Evolutionary conservation across 176 grass and related monocot species (phyloP).

Genomic region (Alopecurus myosuroides): DNA sequence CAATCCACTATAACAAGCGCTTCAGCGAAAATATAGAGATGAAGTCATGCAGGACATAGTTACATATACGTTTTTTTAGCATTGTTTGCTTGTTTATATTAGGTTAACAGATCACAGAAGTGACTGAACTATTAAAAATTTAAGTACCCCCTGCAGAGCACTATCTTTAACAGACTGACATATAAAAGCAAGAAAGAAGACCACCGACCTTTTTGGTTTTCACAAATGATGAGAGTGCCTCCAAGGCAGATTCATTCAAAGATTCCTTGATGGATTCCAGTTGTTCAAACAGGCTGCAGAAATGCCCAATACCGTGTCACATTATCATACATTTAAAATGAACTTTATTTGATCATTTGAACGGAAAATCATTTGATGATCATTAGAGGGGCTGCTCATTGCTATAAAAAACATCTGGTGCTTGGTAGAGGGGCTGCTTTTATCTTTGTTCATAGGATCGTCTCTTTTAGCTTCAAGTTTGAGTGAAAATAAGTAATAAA

Average conservation of each 20-base stretch:
- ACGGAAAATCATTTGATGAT: neutral
- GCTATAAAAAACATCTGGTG: neutral
- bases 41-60: neutral
- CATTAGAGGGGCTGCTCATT: neutral
- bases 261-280: conserved; percentile 84
- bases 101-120: conserved; percentile 3
- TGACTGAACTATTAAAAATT: neutral
- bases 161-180: neutral
- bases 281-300: conserved; percentile 74
- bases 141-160: neutral
- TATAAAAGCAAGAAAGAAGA: neutral
- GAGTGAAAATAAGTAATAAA: neutral
- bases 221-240: conserved; percentile 66
- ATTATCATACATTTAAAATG: neutral
- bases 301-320: conserved; percentile 10
- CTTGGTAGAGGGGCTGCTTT: neutral
- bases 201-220: conserved; percentile 69
- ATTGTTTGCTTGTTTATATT: neutral
- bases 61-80: neutral
- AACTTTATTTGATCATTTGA: neutral
- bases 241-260: conserved; percentile 54
- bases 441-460: neutral
- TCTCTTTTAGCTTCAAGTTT: conserved; percentile 10
- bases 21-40: conserved; percentile 16
- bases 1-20: neutral